phyloP scores from a whole-genome alignment of 176 grass and related monocot species.

The Otatea glauca region DNA sequence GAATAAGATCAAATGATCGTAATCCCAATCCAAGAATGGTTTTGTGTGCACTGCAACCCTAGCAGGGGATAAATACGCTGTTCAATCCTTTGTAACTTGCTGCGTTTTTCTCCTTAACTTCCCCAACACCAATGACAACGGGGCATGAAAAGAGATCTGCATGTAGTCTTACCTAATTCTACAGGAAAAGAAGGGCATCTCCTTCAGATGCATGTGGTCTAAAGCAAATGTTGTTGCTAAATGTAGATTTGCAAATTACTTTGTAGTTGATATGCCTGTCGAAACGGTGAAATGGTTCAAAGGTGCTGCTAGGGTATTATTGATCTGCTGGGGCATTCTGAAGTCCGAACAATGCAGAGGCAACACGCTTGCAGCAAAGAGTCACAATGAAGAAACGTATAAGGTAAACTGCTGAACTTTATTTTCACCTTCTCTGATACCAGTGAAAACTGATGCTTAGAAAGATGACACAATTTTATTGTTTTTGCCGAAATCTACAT shows the following conservation, averaged over 20 bases:
- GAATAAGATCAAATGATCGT: background rate
- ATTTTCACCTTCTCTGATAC: slow-evolving; percentile 18
- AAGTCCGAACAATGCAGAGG: slow-evolving; percentile 40
- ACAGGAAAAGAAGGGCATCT: slow-evolving; percentile 44
- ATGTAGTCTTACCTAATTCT: slow-evolving; percentile 40
- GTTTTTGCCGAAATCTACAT: slow-evolving; percentile 26
- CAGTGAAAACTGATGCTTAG: slow-evolving; percentile 22
- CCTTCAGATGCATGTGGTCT: slow-evolving; percentile 59
- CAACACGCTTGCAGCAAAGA: slow-evolving; percentile 39
- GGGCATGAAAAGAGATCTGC: slow-evolving; percentile 36
- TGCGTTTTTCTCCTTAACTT: slow-evolving; percentile 31
- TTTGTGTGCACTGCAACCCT: slow-evolving; percentile 16
- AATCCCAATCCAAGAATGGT: slow-evolving; percentile 17
- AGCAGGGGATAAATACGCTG: background rate
- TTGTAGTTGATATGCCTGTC: slow-evolving; percentile 44
- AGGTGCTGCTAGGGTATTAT: slow-evolving; percentile 28
- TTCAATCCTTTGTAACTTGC: background rate
- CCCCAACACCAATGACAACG: slow-evolving; percentile 29
- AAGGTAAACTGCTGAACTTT: slow-evolving; percentile 40
- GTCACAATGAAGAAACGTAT: slow-evolving; percentile 25
- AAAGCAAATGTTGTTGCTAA: slow-evolving; percentile 52
- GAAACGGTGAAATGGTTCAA: slow-evolving; percentile 44
- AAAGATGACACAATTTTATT: slow-evolving; percentile 29
- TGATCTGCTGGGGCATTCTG: slow-evolving; percentile 30
- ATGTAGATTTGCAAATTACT: slow-evolving; percentile 53